These are phyloP conservation scores for Aspergillus pseudotamarii DNA, from an alignment of 2,329 filamentous ascomycete species.

Conservation along the genomic window DNA sequence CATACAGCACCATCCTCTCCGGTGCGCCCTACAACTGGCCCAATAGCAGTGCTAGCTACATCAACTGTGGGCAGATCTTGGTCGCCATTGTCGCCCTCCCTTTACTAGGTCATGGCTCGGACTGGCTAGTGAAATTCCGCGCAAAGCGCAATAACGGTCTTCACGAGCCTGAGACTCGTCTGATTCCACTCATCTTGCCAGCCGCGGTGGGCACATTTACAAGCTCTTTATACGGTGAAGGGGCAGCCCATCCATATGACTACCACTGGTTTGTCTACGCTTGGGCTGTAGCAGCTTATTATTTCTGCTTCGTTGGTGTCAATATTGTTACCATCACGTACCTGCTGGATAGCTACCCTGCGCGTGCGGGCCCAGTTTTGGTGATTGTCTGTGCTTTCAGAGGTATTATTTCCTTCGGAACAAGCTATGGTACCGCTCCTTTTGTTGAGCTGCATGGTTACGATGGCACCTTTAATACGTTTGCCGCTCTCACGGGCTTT, in stretches of 20 bases:
- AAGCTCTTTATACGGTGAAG: slow-evolving; percentile 43
- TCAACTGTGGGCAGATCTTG: slow-evolving; percentile 46
- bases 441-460: slow-evolving; percentile 32
- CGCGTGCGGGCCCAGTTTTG: slow-evolving; percentile 45
- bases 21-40: slow-evolving; percentile 44
- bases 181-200: slow-evolving; percentile 40
- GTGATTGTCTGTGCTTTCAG: slow-evolving; percentile 52
- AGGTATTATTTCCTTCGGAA: slow-evolving; percentile 51
- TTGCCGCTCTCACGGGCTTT: slow-evolving; percentile 34
- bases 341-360: slow-evolving; percentile 49
- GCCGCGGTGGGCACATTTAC: slow-evolving; percentile 43
- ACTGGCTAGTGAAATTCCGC: slow-evolving; percentile 39
- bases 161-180: slow-evolving; percentile 46
- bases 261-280: slow-evolving; percentile 30
- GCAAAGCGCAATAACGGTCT: slow-evolving; percentile 41
- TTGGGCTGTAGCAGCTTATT: slow-evolving; percentile 26
- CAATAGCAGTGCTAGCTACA: slow-evolving; percentile 37
- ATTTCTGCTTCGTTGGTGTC: slow-evolving; percentile 36
- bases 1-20: slow-evolving; percentile 42
- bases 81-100: slow-evolving; percentile 43
- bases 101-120: slow-evolving; percentile 43
- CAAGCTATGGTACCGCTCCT: slow-evolving; percentile 40
- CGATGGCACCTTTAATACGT: slow-evolving; percentile 37
- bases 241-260: slow-evolving; percentile 35
- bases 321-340: slow-evolving; percentile 52